Evolutionary conservation across 176 grass and related monocot genomes (phyloP), one percentile per base, ranked within the genome.

Genomic region (Cocos nucifera): DNA sequence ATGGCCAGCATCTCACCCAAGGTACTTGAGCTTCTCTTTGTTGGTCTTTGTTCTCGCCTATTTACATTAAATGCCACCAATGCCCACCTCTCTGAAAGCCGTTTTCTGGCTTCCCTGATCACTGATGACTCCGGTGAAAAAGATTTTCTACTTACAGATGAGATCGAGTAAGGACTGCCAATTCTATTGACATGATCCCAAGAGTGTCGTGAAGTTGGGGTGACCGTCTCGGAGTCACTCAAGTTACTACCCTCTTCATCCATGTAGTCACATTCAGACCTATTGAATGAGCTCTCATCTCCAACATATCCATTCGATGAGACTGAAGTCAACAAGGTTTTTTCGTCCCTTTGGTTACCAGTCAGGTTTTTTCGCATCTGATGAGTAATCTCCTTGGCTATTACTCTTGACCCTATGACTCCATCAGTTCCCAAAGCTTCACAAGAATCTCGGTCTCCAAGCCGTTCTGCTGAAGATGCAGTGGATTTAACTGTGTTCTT

Each of bases 1-100:
- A 92, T 86, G 19, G 93, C 80, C 35, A 98, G 84, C 78, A 98
- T 88, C 64, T 98, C 87, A 35, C 87, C 88, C 20, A 98, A 81
- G 29, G 87, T 98, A 65, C 81, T 86, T 7, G 35, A 61, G 54
- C 55, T 84, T 70, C 70, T 85, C 30, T 52, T 56, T 66, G 63
- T 70, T 67, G 71, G 66, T n/a, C 20, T 85, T 81, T 85, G 69
- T 66, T 92, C 81, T 65, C 81, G 78, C 2, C 59, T 49, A 61
- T 59, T 51, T 9, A 70, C 77, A 61, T 21, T 79, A 19, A 78
- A 82, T 52, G 86, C 77, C 35, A 91, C 81, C 69, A 83, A 74
- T 52, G 88, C 78, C 87, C 67, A 98, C 64, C 93, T 92, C 56
- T 92, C 93, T 50, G 83, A 77, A 55, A 98, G 89, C 27, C 80